Percentiles rank a stretch among this genome's conserved stretches.
These are phyloP conservation scores for Dothideomycetes sp. DNA, from an alignment of 2,329 filamentous ascomycete genomes.

Conservation along the genomic window DNA sequence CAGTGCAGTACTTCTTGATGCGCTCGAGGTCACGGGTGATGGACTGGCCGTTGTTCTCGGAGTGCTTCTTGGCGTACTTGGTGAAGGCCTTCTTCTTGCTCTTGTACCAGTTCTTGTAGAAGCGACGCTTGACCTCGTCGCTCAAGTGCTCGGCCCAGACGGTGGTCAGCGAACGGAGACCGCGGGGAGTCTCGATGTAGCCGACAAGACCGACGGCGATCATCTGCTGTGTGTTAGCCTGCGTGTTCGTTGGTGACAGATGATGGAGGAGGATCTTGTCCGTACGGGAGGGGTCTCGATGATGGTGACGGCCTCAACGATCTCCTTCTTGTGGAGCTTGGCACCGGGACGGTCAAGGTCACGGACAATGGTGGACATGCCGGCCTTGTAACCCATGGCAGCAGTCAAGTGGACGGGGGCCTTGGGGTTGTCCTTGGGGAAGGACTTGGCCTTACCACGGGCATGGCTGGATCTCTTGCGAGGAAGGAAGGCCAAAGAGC, in stretches of 20 bases:
- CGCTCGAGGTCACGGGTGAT: slow-evolving; percentile 97
- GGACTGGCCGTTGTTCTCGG: slow-evolving; percentile 79
- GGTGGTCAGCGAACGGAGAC: slow-evolving; percentile 97
- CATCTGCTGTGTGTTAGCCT: slow-evolving; percentile 55
- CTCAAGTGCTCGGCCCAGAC: slow-evolving; percentile 99
- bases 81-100: slow-evolving; percentile 99
- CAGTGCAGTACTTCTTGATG: slow-evolving; percentile 99
- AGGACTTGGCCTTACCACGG: slow-evolving; percentile 98
- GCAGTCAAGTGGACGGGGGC: slow-evolving; percentile 98
- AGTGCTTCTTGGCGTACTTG: slow-evolving; percentile 99
- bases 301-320: slow-evolving; percentile 80
- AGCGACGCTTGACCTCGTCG: slow-evolving; percentile 97
- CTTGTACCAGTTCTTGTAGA: slow-evolving; percentile 99
- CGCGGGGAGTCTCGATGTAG: slow-evolving; percentile 99
- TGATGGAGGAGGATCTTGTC: not conserved
- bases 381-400: slow-evolving; percentile 99
- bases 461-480: slow-evolving; percentile 86
- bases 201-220: slow-evolving; percentile 99
- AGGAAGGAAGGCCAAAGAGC: slow-evolving; percentile 47
- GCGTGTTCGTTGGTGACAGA: too few relatives aligned
- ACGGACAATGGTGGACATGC: slow-evolving; percentile 99
- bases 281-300: slow-evolving; percentile 86
- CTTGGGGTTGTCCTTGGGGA: slow-evolving; percentile 99
- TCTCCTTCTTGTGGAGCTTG: slow-evolving; percentile 99
- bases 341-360: slow-evolving; percentile 98